Percentiles rank a stretch among this genome's conserved stretches.
Evolutionary conservation across 345 rosid genomes (phyloP).

Genomic region (Corymbia maculata): DNA sequence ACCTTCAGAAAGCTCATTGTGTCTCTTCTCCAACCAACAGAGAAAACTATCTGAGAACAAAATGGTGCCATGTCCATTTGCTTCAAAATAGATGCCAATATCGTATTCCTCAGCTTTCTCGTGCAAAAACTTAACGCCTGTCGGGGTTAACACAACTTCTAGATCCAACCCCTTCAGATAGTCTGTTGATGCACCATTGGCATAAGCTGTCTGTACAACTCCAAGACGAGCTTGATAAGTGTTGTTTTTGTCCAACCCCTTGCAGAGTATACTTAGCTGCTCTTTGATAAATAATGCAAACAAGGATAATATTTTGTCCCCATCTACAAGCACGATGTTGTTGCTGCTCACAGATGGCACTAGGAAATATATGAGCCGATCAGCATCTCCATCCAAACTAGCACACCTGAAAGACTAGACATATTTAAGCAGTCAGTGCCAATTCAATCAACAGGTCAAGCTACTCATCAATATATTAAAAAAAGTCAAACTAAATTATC

Average conservation of each 20-base stretch:
- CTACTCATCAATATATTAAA: not conserved
- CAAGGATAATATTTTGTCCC: conserved; percentile 84
- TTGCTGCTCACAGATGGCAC: conserved; percentile 21
- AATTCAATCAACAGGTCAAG: not conserved
- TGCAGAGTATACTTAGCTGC: conserved; percentile 42
- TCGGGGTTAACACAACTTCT: conserved; percentile 60
- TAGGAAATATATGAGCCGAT: conserved; percentile 70
- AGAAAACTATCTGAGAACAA: conserved; percentile 58
- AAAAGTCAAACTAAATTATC: not conserved
- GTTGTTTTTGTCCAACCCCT: conserved; percentile 11
- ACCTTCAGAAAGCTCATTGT: conserved; percentile 48
- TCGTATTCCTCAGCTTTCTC: conserved; percentile 76
- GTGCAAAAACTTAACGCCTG: conserved; percentile 87
- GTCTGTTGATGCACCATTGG: conserved; percentile 86
- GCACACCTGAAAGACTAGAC: conserved; percentile 69
- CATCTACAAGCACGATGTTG: conserved; percentile 72
- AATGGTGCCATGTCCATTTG: conserved; percentile 97
- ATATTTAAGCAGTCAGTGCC: conserved; percentile 15
- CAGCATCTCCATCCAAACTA: conserved; percentile 97
- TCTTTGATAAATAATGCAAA: conserved; percentile 78
- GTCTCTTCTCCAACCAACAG: conserved; percentile 42
- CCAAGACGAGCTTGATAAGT: conserved; percentile 46
- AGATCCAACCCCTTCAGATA: conserved; percentile 62
- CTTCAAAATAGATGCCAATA: conserved; percentile 92
- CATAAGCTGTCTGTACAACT: conserved; percentile 91